Conservation (phyloP, 1,284 basidiomycete genomes). For the Leccinum ponderosum region DNA sequence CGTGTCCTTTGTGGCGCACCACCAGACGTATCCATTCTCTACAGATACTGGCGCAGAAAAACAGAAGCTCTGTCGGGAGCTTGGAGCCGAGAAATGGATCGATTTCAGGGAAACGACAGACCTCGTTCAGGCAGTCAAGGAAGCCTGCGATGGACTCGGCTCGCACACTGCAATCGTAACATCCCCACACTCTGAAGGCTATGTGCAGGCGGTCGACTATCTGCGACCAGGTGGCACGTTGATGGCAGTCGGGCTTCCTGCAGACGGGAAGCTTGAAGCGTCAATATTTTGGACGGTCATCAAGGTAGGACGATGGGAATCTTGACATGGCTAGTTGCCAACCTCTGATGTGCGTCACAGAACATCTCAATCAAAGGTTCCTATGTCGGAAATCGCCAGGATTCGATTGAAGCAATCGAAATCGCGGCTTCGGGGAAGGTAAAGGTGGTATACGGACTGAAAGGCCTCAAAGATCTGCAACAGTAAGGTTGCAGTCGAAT, state of each 20-base stretch:
- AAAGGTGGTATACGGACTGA: conserved; percentile 53
- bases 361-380: conserved; percentile 70
- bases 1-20: neutral
- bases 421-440: conserved; percentile 72
- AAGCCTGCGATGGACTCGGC: conserved; percentile 68
- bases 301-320: conserved; percentile 38
- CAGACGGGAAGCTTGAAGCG: conserved; percentile 55
- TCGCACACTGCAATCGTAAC: conserved; percentile 78
- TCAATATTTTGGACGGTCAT: conserved; percentile 79
- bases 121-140: conserved; percentile 62
- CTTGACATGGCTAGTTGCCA: neutral
- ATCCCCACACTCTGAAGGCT: conserved; percentile 58
- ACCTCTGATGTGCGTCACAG: conserved; percentile 18
- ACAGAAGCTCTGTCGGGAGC: conserved; percentile 60
- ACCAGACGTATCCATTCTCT: neutral
- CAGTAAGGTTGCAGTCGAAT: conserved; percentile 37
- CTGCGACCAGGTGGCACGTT: conserved; percentile 63
- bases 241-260: conserved; percentile 77
- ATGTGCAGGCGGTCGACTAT: conserved; percentile 72
- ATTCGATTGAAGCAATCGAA: conserved; percentile 70
- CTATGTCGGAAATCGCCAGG: conserved; percentile 78
- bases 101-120: conserved; percentile 73
- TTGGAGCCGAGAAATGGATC: conserved; percentile 80
- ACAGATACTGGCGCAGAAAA: conserved; percentile 76
- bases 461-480: conserved; percentile 55